Evolutionary conservation across 2,329 filamentous ascomycete genomes (phyloP).

Genomic region (Ceratocystis ficicola): DNA sequence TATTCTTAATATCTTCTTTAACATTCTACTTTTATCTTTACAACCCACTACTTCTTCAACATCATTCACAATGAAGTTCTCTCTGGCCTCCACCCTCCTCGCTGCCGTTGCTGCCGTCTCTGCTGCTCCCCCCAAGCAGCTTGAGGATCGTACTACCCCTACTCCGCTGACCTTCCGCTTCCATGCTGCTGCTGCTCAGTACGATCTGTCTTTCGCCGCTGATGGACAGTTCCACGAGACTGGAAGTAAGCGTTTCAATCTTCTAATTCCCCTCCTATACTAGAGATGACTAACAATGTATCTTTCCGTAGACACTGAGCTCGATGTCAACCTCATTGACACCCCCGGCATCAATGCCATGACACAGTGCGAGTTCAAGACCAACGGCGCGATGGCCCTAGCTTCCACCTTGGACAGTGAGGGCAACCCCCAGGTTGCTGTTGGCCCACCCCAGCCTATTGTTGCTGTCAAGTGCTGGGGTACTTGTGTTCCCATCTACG

Average conservation of each 20-base stretch:
- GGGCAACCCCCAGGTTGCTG: slow-evolving; percentile 32
- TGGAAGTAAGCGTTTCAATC: slow-evolving; percentile 29
- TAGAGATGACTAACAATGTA: slow-evolving; percentile 7
- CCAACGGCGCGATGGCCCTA: slow-evolving; percentile 25
- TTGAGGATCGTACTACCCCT: slow-evolving; percentile 24
- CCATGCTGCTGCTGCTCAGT: slow-evolving; percentile 33
- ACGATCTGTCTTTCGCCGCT: slow-evolving; percentile 33
- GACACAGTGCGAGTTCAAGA: slow-evolving; percentile 35
- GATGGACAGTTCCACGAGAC: slow-evolving; percentile 30
- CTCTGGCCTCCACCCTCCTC: slow-evolving; percentile 17
- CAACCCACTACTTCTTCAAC: neutral
- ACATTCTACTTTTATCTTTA: neutral
- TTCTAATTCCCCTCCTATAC: neutral
- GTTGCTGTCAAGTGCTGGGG: slow-evolving; percentile 34
- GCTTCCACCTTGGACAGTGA: slow-evolving; percentile 26
- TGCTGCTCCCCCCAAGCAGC: slow-evolving; percentile 15
- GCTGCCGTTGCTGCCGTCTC: slow-evolving; percentile 16
- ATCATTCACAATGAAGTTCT: slow-evolving; percentile 20
- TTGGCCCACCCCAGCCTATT: slow-evolving; percentile 37
- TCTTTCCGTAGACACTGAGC: slow-evolving; percentile 29
- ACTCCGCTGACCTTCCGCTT: slow-evolving; percentile 36
- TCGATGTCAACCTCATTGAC: slow-evolving; percentile 33
- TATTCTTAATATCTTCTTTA: neutral
- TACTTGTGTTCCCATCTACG: slow-evolving; percentile 33
- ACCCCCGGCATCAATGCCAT: slow-evolving; percentile 35